Conservation (phyloP, 352 stramenopile species). For the Phytophthora palmivora region DNA sequence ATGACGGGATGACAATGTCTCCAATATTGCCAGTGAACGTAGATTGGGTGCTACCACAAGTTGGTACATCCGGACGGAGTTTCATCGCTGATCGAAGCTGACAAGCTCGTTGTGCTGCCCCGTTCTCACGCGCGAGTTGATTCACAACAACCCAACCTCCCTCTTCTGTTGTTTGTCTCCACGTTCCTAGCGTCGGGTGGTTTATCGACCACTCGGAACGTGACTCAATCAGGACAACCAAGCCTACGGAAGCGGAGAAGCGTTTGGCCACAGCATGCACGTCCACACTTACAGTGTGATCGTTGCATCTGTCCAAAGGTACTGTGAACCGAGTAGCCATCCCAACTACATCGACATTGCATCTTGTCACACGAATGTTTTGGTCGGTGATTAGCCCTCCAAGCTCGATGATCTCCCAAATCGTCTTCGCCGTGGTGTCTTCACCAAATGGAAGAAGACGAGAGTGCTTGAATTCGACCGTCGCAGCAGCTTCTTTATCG, state of each 20-base stretch:
- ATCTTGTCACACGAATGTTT: not conserved
- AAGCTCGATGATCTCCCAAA: constrained; percentile 23
- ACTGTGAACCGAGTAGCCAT: constrained; percentile 9
- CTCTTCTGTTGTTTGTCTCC: constrained; percentile 20
- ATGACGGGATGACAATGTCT: constrained; percentile 34
- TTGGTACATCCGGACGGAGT: constrained; percentile 9
- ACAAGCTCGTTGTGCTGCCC: not conserved
- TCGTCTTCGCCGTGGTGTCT: constrained; percentile 1
- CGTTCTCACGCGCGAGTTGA: constrained; percentile 2
- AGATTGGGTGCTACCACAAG: not conserved
- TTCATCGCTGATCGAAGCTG: constrained; percentile 24
- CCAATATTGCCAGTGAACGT: constrained; percentile 18
- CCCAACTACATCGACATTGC: constrained; percentile 6
- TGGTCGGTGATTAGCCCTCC: not conserved
- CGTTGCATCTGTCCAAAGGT: not conserved
- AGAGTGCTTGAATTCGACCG: constrained; percentile 20
- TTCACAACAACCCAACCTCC: constrained; percentile 14
- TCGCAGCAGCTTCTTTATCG: not conserved
- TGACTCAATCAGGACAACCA: constrained; percentile 21
- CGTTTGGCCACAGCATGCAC: constrained; percentile 17
- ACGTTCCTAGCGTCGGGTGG: constrained; percentile 1
- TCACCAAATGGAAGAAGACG: constrained; percentile 17
- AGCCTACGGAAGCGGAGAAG: constrained; percentile 1
- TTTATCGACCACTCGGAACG: constrained; percentile 20
- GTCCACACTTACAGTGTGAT: constrained; percentile 7